These are phyloP conservation scores for Tanacetum coccineum DNA, from an alignment of 129 eudicot species.

Conservation along the genomic window DNA sequence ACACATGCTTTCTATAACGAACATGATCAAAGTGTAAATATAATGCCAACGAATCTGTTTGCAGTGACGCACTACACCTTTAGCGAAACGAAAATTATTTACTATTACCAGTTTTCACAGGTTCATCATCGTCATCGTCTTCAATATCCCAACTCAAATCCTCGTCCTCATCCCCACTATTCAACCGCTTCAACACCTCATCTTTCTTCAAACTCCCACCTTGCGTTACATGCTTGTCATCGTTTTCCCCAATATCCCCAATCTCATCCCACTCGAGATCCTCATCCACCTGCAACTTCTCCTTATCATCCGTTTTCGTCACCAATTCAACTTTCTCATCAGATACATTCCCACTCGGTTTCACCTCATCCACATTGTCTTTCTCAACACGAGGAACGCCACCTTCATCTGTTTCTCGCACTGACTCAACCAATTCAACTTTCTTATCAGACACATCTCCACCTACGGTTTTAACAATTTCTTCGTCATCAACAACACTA, in stretches of 20 bases:
- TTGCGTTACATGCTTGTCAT: slow-evolving; percentile 37
- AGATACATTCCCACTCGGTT: slow-evolving; percentile 6
- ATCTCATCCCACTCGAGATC: slow-evolving; percentile 96
- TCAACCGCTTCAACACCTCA: slow-evolving; percentile 50
- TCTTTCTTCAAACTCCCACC: slow-evolving; percentile 37
- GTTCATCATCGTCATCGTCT: slow-evolving; percentile 69
- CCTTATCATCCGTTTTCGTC: slow-evolving; percentile 22
- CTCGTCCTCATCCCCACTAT: slow-evolving; percentile 60
- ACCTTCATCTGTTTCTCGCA: background rate
- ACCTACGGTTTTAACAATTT: background rate
- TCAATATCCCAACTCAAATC: slow-evolving; percentile 90
- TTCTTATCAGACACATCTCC: slow-evolving; percentile 2
- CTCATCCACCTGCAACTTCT: slow-evolving; percentile 47
- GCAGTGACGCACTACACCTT: slow-evolving; percentile 9
- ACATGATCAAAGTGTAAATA: slow-evolving; percentile 2
- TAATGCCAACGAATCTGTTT: slow-evolving; percentile 5
- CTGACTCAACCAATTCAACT: background rate
- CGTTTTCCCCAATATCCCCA: slow-evolving; percentile 68
- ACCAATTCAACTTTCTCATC: slow-evolving; percentile 24
- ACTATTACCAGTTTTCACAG: slow-evolving; percentile 33
- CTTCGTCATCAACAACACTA: slow-evolving; percentile 14
- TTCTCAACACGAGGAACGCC: slow-evolving; percentile 14
- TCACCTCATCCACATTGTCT: slow-evolving; percentile 14
- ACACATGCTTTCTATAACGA: background rate
- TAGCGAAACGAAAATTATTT: slow-evolving; percentile 10